Percentiles rank a stretch among this genome's conserved stretches.
Evolutionary conservation across 1,284 basidiomycete genomes (phyloP).

Genomic region (Ustilago vetiveriae): DNA sequence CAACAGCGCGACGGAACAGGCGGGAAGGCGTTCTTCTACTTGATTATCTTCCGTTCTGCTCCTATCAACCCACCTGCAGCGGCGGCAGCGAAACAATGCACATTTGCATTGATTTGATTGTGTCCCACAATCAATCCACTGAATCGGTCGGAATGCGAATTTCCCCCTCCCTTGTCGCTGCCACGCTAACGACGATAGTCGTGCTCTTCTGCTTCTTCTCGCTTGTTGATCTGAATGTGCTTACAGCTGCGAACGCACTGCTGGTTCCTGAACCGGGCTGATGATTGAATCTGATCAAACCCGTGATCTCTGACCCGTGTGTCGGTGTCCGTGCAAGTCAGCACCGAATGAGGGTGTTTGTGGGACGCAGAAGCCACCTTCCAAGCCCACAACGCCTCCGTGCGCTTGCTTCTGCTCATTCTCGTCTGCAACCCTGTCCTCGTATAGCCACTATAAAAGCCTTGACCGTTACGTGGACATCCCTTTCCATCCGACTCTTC

Average conservation of each 20-base stretch:
- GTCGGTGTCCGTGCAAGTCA: too few species aligned
- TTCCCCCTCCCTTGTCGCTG: too few species aligned
- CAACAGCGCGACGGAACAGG: not conserved
- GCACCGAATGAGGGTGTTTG: too few species aligned
- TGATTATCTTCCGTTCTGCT: conserved; percentile 6
- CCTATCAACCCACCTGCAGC: conserved; percentile 11
- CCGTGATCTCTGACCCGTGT: too few species aligned
- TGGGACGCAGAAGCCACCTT: too few species aligned
- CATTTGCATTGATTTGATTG: too few species aligned
- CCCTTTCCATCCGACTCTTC: not conserved
- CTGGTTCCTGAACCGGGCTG: not conserved
- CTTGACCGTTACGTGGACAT: not conserved
- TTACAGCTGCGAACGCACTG: not conserved
- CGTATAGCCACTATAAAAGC: not conserved
- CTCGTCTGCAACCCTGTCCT: not conserved
- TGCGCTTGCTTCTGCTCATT: not conserved
- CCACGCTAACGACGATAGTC: not conserved
- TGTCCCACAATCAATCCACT: too few species aligned
- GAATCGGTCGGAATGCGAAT: conserved; percentile 9
- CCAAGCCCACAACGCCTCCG: too few species aligned
- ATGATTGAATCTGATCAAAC: not conserved
- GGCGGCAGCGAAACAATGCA: conserved; percentile 2
- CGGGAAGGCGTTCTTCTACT: not conserved
- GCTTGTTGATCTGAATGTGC: not conserved
- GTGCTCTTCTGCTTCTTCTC: not conserved